phyloP scores from a whole-genome alignment of 192 early-diverging fungal species.

The Spizellomyces punctatus region DNA sequence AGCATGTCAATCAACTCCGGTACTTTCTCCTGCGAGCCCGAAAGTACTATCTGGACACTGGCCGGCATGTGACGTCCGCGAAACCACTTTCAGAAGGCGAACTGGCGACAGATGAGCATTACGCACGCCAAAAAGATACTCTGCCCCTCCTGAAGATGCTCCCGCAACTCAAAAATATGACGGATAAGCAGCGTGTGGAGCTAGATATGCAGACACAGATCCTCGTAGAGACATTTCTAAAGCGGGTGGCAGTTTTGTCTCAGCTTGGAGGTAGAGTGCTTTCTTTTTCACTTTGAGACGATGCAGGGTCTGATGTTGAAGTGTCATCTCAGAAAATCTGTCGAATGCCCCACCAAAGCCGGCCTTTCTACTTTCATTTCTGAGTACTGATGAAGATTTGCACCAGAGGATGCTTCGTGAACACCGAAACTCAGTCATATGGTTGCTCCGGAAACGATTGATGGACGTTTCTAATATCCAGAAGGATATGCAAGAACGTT shows the following conservation, averaged over 20 bases:
- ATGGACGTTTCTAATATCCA: conserved; percentile 35
- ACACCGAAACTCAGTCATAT: conserved; percentile 38
- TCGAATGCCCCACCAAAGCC: background rate
- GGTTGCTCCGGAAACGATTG: conserved; percentile 40
- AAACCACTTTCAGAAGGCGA: background rate
- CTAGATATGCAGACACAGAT: conserved; percentile 17
- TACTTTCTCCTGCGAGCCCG: conserved; percentile 23
- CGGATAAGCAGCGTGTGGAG: conserved; percentile 26
- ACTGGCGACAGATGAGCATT: background rate
- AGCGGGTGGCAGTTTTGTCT: conserved; percentile 2
- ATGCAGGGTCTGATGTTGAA: background rate
- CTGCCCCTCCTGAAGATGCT: conserved; percentile 20
- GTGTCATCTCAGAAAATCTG: conserved; percentile 2
- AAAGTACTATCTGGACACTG: conserved; percentile 24
- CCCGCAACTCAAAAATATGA: conserved; percentile 10
- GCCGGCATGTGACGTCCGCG: conserved; percentile 6
- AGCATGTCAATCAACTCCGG: conserved; percentile 22
- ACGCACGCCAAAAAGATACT: background rate
- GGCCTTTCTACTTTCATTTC: background rate
- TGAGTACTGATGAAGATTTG: background rate
- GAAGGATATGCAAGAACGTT: conserved; percentile 38
- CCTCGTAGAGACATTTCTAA: conserved; percentile 14
- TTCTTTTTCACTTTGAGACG: background rate
- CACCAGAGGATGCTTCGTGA: conserved; percentile 31
- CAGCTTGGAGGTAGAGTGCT: background rate